Conservation (phyloP, 208 protist species). For the Entamoeba histolytica region DNA sequence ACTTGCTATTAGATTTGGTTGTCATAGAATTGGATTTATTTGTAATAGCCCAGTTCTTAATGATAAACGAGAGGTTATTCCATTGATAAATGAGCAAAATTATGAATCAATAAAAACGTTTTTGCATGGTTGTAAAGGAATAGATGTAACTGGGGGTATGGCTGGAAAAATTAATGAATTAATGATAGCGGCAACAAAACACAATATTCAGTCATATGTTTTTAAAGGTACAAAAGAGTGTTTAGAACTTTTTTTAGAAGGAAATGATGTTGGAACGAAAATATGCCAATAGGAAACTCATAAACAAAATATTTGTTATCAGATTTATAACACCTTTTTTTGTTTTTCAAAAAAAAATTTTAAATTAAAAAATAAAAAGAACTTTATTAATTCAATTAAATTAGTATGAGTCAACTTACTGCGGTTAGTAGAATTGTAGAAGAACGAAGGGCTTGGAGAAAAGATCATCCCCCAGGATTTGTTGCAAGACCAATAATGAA, state of each 20-base stretch:
- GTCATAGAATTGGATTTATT: not conserved
- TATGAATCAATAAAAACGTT: not conserved
- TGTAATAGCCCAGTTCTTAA: not conserved
- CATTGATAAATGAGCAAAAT: not conserved
- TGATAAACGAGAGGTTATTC: not conserved
- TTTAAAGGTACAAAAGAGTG: not conserved
- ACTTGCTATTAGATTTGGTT: not conserved
- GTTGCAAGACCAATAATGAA: constrained; percentile 11
- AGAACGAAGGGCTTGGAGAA: constrained; percentile 21
- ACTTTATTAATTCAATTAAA: too few relatives aligned
- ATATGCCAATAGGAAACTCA: not conserved
- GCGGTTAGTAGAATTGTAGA: constrained; percentile 3
- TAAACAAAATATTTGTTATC: too few relatives aligned
- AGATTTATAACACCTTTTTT: too few relatives aligned
- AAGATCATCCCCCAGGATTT: constrained; percentile 25
- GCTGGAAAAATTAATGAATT: not conserved
- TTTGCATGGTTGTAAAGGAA: not conserved
- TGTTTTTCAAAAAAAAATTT: too few relatives aligned
- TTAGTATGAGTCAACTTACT: not conserved
- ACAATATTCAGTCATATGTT: not conserved
- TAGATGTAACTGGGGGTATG: not conserved
- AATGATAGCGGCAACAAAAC: not conserved
- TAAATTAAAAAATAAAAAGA: too few relatives aligned
- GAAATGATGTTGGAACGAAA: not conserved
- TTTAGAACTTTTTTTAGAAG: not conserved